Percentiles rank a stretch among this genome's conserved stretches.
These are phyloP conservation scores for Penicillium rolfsii DNA, from an alignment of 2,329 filamentous ascomycete species.

Conservation along the genomic window DNA sequence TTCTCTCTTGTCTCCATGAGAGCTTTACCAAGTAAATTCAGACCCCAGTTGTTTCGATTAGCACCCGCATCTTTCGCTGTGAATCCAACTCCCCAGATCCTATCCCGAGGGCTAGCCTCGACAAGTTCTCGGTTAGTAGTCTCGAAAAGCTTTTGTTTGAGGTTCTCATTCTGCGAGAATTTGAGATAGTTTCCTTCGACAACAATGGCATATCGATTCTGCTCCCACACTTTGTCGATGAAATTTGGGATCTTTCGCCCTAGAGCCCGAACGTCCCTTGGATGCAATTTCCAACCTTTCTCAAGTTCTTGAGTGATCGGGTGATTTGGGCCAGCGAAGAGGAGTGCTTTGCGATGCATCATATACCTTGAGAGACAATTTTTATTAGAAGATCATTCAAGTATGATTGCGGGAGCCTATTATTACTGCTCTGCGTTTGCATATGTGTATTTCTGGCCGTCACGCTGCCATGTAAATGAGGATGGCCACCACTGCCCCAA, in stretches of 20 bases:
- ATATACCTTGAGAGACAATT: not conserved
- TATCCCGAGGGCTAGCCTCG: slow-evolving; percentile 1
- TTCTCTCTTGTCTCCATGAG: slow-evolving; percentile 1
- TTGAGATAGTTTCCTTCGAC: slow-evolving; percentile 2
- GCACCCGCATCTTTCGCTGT: not conserved
- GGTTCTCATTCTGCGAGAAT: not conserved
- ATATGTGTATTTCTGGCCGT: not conserved
- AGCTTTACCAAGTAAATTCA: slow-evolving; percentile 1
- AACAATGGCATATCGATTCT: not conserved
- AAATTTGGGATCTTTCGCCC: slow-evolving; percentile 3
- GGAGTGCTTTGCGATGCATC: slow-evolving; percentile 6
- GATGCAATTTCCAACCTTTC: not conserved
- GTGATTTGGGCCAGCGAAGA: not conserved
- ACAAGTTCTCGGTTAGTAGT: slow-evolving; percentile 1
- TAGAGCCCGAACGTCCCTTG: not conserved
- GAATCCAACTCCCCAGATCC: slow-evolving; percentile 3
- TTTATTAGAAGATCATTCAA: not conserved
- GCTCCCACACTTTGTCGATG: not conserved
- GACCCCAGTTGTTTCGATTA: slow-evolving; percentile 1
- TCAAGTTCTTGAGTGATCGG: not conserved
- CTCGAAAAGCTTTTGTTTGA: not conserved
- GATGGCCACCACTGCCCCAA: slow-evolving; percentile 22
- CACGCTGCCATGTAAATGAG: slow-evolving; percentile 12
- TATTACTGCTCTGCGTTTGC: slow-evolving; percentile 5
- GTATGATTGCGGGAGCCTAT: too few species aligned